Conservation (phyloP, 345 rosid species). For the Rubroshorea leprosula region DNA sequence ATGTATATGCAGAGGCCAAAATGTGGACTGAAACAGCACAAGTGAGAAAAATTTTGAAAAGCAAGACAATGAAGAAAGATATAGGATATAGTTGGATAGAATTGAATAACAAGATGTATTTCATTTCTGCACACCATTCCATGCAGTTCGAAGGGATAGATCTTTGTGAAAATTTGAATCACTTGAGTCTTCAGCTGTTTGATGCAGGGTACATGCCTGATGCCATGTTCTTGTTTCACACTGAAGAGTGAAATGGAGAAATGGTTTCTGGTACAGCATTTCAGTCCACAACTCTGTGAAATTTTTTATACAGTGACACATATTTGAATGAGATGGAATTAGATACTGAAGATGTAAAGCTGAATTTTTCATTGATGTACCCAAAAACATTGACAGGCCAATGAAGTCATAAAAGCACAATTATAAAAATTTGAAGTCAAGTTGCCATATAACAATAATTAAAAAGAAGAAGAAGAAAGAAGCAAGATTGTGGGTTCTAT, state of each 20-base stretch:
- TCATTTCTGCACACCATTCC: constrained; percentile 19
- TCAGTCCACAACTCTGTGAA: not conserved
- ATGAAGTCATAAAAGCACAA: not conserved
- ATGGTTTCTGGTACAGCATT: constrained; percentile 1
- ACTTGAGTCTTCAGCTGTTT: constrained; percentile 19
- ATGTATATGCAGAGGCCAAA: constrained; percentile 29
- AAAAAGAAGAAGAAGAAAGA: not conserved
- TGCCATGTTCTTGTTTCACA: constrained; percentile 11
- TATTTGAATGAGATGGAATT: not conserved
- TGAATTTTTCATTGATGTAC: not conserved
- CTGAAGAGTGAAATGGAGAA: constrained; percentile 12
- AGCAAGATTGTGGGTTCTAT: not conserved
- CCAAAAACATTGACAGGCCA: not conserved
- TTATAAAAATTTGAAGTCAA: not conserved
- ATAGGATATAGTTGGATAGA: constrained; percentile 29
- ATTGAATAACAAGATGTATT: constrained; percentile 21
- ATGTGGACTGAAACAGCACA: constrained; percentile 28
- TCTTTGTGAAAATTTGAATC: constrained; percentile 12
- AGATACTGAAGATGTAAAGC: not conserved
- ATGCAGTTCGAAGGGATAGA: constrained; percentile 18
- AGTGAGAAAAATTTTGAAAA: constrained; percentile 28
- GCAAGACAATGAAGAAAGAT: constrained; percentile 25
- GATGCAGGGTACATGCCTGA: constrained; percentile 26
- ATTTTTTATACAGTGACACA: not conserved
- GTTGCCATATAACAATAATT: not conserved